phyloP scores from a whole-genome alignment of 2,329 filamentous ascomycete genomes.

The Arthroderma uncinatum region DNA sequence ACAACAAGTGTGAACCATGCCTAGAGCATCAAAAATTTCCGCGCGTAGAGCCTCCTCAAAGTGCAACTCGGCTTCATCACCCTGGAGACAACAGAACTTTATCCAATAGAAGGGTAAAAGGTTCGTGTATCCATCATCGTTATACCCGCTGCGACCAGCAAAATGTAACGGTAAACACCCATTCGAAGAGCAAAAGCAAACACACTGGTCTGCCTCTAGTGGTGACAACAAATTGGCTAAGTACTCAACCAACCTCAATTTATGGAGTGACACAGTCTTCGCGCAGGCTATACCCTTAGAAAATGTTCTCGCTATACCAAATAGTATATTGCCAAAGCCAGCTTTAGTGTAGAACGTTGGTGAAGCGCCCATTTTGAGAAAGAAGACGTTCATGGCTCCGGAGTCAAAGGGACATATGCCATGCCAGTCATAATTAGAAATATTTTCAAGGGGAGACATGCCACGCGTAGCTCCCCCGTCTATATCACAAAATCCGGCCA shows the following conservation, averaged over 20 bases:
- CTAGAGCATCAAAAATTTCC: neutral
- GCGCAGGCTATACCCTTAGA: no score
- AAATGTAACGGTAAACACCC: neutral
- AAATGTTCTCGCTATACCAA: neutral
- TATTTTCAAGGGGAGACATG: neutral
- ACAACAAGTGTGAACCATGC: neutral
- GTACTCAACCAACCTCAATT: neutral
- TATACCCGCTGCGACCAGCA: neutral
- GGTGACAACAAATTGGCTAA: neutral
- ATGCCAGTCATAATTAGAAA: neutral
- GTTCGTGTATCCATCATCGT: no score
- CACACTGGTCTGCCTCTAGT: neutral
- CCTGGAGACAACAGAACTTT: neutral
- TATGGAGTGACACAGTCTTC: neutral
- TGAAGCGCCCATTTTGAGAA: neutral
- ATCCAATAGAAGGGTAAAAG: neutral
- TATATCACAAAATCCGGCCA: neutral
- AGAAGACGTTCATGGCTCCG: neutral
- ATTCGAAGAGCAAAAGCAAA: neutral
- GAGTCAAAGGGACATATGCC: neutral
- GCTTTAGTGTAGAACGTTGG: neutral
- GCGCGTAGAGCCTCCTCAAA: neutral
- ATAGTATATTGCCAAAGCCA: neutral
- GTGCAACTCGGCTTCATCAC: neutral
- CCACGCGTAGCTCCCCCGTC: neutral